Evolutionary conservation across 2,329 filamentous ascomycete genomes (phyloP), one percentile per base, ranked within the genome.

Genomic region (Epichloe coenophiala): DNA sequence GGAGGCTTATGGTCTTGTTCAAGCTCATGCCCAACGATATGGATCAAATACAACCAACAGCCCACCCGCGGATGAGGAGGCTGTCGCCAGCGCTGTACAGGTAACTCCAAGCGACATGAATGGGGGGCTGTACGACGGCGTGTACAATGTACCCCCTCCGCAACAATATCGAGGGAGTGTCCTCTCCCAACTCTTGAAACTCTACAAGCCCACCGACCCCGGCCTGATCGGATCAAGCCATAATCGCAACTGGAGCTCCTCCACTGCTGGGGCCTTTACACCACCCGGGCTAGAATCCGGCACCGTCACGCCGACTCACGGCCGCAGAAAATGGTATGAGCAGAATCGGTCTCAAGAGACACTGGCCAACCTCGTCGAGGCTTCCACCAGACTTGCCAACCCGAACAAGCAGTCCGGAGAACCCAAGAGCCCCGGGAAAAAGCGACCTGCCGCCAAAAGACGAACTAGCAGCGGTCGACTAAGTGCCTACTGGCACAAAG

Each of bases 331-430:
- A 51, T 74, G 72, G 72, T 74, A 74, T 56, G 68, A 73, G 47
- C 67, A 71, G 57, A 70, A 71, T 54, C 67, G 65, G 6, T 74
- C 72, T 1, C 65, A 68, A 42, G 71, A 74, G 23, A 74, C 72
- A 0, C 61, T 74, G 23, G 66, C 68, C 53, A 74, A 70, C 46
- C 64, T 74, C 38, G 67, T 73, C 11, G 70, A 69, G 50, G 72
- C 72, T n/a, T 73, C 72, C 1, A 66, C 68, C 48, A 52, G 55
- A 31, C 48, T 53, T 37, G 39, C 57, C 41, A 60, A 57, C 43
- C 55, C 58, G 2, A 49, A 50, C 21, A 55, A 54, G 21, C 56
- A 53, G 9, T 53, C 54, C 27, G 50, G 57, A 15, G 52, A 53
- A 11, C 44, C 52, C 57, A 58, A 51, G 45, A 50, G 8, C 40